Percentiles rank a stretch among this genome's conserved stretches.
These are phyloP conservation scores for Candida pseudoviswanathii DNA, from an alignment of 1,139 yeast genomes.

Conservation along the genomic window DNA sequence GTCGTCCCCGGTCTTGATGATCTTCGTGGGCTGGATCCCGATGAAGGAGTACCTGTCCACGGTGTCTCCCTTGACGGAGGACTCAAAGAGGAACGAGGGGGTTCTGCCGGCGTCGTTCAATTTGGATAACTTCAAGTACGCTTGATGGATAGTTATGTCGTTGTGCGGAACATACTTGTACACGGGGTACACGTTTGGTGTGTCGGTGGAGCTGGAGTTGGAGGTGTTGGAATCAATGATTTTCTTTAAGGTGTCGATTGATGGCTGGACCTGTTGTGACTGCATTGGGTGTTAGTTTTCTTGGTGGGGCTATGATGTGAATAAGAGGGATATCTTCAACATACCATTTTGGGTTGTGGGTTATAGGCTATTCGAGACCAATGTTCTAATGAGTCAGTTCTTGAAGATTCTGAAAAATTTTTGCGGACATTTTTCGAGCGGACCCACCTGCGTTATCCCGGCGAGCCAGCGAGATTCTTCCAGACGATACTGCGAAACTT, in stretches of 20 bases:
- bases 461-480: too few species aligned
- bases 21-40: constrained; percentile 81
- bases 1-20: constrained; percentile 75
- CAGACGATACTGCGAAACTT: too few species aligned
- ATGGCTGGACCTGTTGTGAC: constrained; percentile 56
- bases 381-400: not conserved
- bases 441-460: too few species aligned
- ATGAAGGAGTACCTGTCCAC: constrained; percentile 89
- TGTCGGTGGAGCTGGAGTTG: constrained; percentile 11
- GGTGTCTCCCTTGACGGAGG: constrained; percentile 86
- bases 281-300: constrained; percentile 2
- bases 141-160: constrained; percentile 84
- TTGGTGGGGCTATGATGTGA: too few species aligned
- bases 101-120: constrained; percentile 62
- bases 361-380: too few species aligned
- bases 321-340: not conserved
- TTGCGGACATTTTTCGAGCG: not conserved
- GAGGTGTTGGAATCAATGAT: constrained; percentile 43
- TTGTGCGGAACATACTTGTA: constrained; percentile 74
- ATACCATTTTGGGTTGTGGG: not conserved
- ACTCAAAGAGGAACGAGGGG: constrained; percentile 82
- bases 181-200: constrained; percentile 75
- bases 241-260: constrained; percentile 49
- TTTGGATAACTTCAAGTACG: constrained; percentile 79
- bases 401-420: not conserved